phyloP scores from a whole-genome alignment of 2,329 filamentous ascomycete genomes.

The Lecanicillium sp. region DNA sequence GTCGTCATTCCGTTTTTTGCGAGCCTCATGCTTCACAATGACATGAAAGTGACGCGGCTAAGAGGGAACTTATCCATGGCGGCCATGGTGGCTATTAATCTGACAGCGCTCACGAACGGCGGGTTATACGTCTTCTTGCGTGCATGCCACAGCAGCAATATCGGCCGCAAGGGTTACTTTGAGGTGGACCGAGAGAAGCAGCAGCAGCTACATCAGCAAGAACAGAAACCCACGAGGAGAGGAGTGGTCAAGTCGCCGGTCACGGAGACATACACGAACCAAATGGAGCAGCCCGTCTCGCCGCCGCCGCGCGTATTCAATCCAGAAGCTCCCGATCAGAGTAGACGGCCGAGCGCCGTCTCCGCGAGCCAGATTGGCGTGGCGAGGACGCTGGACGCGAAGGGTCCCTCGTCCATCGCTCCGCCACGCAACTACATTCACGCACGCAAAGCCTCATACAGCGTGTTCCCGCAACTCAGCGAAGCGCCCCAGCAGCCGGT shows the following conservation, averaged over 20 bases:
- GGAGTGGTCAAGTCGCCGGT: constrained; percentile 7
- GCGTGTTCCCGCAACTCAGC: constrained; percentile 19
- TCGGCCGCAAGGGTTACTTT: constrained; percentile 41
- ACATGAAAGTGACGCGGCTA: constrained; percentile 29
- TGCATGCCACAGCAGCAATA: constrained; percentile 53
- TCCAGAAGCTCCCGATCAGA: not conserved
- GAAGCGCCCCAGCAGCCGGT: not conserved
- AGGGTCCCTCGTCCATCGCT: not conserved
- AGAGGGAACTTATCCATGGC: constrained; percentile 53
- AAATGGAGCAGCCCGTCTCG: constrained; percentile 9
- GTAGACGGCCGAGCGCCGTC: not conserved
- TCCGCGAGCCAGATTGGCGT: constrained; percentile 8
- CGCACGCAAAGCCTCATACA: constrained; percentile 20
- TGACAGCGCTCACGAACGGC: constrained; percentile 59
- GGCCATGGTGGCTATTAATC: constrained; percentile 58
- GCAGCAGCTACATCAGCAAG: not conserved
- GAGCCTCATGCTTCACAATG: constrained; percentile 42
- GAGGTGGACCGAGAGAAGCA: constrained; percentile 38
- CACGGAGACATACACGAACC: constrained; percentile 8
- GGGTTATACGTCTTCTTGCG: constrained; percentile 62
- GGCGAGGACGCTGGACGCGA: not conserved
- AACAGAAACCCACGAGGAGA: constrained; percentile 18
- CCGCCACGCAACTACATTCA: constrained; percentile 8
- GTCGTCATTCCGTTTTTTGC: constrained; percentile 61
- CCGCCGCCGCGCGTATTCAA: not conserved